These are phyloP conservation scores for Clitoria ternatea DNA, from an alignment of 306 rosid genomes.

Conservation along the genomic window DNA sequence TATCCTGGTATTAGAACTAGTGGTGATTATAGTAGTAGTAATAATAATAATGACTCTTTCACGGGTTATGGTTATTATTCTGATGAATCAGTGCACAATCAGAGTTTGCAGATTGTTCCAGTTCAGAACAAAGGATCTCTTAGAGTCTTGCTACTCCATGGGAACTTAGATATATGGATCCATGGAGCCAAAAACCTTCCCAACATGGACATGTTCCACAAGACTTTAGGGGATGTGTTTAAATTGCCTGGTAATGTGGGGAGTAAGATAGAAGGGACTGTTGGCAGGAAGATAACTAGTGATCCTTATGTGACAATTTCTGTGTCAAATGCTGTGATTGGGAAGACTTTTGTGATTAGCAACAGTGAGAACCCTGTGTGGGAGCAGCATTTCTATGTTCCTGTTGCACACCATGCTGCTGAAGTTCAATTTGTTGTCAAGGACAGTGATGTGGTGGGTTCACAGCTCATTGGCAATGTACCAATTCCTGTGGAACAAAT, in stretches of 20 bases:
- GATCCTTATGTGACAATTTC: slow-evolving; percentile 91
- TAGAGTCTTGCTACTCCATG: slow-evolving; percentile 75
- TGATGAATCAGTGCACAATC: slow-evolving; percentile 50
- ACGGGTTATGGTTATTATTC: no score
- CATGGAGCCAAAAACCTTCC: slow-evolving; percentile 75
- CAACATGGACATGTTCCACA: slow-evolving; percentile 97
- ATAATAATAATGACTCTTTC: no score
- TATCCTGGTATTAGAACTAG: no score
- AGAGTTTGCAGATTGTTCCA: slow-evolving; percentile 67
- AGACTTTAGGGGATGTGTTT: slow-evolving; percentile 73
- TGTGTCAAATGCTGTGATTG: slow-evolving; percentile 73
- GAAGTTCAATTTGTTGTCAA: slow-evolving; percentile 86
- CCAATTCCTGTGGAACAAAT: slow-evolving; percentile 79
- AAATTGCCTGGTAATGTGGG: slow-evolving; percentile 51
- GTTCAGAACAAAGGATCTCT: slow-evolving; percentile 57
- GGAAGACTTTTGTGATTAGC: slow-evolving; percentile 91
- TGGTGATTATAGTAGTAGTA: no score
- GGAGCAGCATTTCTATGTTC: slow-evolving; percentile 78
- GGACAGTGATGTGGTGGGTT: slow-evolving; percentile 94
- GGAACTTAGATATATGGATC: slow-evolving; percentile 82
- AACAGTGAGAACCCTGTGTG: slow-evolving; percentile 86
- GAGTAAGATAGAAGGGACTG: slow-evolving; percentile 56
- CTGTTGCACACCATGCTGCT: slow-evolving; percentile 83
- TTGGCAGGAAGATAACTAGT: slow-evolving; percentile 67
- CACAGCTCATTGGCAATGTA: slow-evolving; percentile 76